Evolutionary conservation across 768 basidiomycete species (phyloP), one percentile per base, ranked within the genome.

Genomic region (Amanita molliuscula): DNA sequence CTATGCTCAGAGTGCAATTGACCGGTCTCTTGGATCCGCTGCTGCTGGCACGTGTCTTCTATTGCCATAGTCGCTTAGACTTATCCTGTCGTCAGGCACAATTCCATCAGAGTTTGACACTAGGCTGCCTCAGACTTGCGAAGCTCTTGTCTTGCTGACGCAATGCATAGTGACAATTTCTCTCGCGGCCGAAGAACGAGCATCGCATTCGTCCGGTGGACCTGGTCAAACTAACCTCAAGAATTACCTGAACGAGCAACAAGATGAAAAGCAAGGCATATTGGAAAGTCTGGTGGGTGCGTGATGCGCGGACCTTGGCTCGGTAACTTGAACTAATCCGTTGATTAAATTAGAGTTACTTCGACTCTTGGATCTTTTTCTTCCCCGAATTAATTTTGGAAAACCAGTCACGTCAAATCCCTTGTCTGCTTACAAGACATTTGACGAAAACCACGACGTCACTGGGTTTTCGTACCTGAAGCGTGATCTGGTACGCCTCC

Each of bases 401-500:
- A 83, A 79, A 62, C 73, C 78, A 2, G 72, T 84, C 16, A 55
- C 56, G 18, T 58, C 56, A 41, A 56, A 61, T 41, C 62, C 58
- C 46, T 53, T 60, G 46, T 55, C 59, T 40, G 54, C 62, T 20
- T 53, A 58, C 40, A 60, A 62, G 42, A 50, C 49, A 15, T 44
- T 23, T 33, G 41, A 36, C 13, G 8, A 42, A 44, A 33, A 6
- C 8, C 33, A 35, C 56, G 77, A 75, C 48, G 59, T 69, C 38
- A 68, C 74, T n/a, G 81, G 84, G 11, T 92, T 95, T 62, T 73
- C 76, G 1, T 88, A 89, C 62, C 68, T 96, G 52, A 95, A 95
- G 65, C 77, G 90, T 40, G 89, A 94, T 66, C 74, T 96, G 33
- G 87, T 93, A n/a, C 83, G 88, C 15, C 68, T 95, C 10, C 69